Evolutionary conservation across 805 yeast species (phyloP), one percentile per base, ranked within the genome.

Genomic region (Candida saitoana): DNA sequence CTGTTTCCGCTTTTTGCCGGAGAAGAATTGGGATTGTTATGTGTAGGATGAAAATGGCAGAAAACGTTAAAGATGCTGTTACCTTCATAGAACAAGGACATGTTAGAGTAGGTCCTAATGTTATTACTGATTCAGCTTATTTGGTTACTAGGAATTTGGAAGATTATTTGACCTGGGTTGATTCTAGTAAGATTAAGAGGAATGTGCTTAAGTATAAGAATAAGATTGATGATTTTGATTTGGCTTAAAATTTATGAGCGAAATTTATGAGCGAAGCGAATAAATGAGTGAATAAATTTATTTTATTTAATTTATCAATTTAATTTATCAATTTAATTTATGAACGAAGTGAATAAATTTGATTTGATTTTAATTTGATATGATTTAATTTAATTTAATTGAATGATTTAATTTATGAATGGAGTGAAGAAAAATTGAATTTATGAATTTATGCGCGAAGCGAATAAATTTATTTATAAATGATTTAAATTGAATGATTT

Each of bases 161-260:
- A 60, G 99, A 93, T 62, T 93, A 88, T 62, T 74, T 93, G 52
- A 93, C 99, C 3, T 93, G 99, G 99, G 93, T 87, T n/a, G 97
- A 93, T 56, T 77, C 82, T 33, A 84, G 95, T 51, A 95, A 93
- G 82, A 90, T 95, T 64, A 90, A 86, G 73, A 77, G 84, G 56
- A 88, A 87, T 51, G 79, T 91, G 45, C 80, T 90, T 66, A 85
- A 85, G 67, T 93, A 85, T 71, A 84, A 87, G 66, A 90, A 91
- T 52, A 67, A 70, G 59, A 67, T 70, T 48, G 85, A 80, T 57
- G 85, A 80, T 55, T 80, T 69, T 56, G 82, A 79, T 45, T 63
- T 77, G 51, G 65, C 77, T 6, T 30, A 12, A 12, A 30, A 6
- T 7, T 30, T 7, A 34, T 18, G 14, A 8, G 37, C n/a, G n/a